phyloP scores from a whole-genome alignment of 306 rosid genomes.

The Corylus avellana region DNA sequence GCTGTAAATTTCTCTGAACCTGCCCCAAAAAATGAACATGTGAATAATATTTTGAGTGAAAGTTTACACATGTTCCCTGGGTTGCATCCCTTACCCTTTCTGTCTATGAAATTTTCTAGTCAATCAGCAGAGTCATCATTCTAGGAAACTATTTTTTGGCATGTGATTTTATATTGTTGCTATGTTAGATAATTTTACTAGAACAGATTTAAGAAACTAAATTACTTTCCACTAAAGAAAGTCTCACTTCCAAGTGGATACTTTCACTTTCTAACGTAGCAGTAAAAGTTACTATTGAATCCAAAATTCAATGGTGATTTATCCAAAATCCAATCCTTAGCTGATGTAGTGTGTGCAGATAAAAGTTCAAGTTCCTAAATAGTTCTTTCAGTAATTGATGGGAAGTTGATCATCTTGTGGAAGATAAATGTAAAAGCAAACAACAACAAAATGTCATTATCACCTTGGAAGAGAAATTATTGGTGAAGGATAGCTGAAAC shows the following conservation, averaged over 20 bases:
- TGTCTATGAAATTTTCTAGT: not conserved
- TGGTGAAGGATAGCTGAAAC: not conserved
- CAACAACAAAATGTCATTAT: not conserved
- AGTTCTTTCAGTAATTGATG: not conserved
- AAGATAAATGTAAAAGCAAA: not conserved
- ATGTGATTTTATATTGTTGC: not conserved
- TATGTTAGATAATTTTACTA: not conserved
- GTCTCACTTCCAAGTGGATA: not conserved
- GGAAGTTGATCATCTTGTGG: not conserved
- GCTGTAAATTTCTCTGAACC: constrained; percentile 54
- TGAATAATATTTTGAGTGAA: not conserved
- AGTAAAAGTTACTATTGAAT: too few relatives aligned
- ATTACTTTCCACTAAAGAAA: not conserved
- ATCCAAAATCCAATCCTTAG: too few relatives aligned
- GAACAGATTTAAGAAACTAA: not conserved
- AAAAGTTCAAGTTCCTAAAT: not conserved
- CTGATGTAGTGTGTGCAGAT: too few relatives aligned
- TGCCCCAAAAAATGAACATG: constrained; percentile 15
- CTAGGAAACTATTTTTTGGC: not conserved
- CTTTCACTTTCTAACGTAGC: too few relatives aligned
- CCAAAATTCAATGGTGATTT: too few relatives aligned
- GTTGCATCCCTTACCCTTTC: not conserved
- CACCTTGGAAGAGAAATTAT: not conserved
- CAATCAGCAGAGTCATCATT: not conserved
- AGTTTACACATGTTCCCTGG: not conserved